A percentile compares a stretch with the other conserved stretches of the same genome.
Evolutionary conservation across 495 filamentous ascomycete species (phyloP).

Genomic region (Aspergillus heteromorphus): DNA sequence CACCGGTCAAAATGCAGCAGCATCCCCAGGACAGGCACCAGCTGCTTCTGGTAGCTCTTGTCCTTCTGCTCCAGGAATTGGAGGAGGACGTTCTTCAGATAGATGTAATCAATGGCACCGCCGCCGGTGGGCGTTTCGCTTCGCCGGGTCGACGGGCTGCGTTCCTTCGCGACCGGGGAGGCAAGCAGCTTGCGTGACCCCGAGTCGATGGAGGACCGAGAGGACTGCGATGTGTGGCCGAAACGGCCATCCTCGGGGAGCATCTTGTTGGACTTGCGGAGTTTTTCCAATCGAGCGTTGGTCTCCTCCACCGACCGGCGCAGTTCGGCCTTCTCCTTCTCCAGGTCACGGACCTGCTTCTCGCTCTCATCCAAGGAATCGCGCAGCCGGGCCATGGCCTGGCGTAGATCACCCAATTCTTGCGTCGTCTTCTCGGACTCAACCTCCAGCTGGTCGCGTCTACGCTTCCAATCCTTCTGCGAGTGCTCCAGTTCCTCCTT

Average conservation of each 20-base stretch:
- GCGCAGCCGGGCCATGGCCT: slow-evolving; percentile 72
- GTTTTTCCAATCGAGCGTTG: slow-evolving; percentile 68
- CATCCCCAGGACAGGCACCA: slow-evolving; percentile 88
- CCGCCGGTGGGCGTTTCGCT: slow-evolving; percentile 35
- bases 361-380: slow-evolving; percentile 83
- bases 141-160: slow-evolving; percentile 35
- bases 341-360: slow-evolving; percentile 70
- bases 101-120: slow-evolving; percentile 65
- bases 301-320: slow-evolving; percentile 71
- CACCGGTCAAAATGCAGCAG: slow-evolving; percentile 87
- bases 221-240: slow-evolving; percentile 45
- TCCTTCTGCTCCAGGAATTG: slow-evolving; percentile 95
- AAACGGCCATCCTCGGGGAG: slow-evolving; percentile 38
- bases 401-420: slow-evolving; percentile 68
- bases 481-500: slow-evolving; percentile 63
- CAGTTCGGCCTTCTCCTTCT: slow-evolving; percentile 74
- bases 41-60: slow-evolving; percentile 80
- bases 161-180: slow-evolving; percentile 34
- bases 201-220: slow-evolving; percentile 64
- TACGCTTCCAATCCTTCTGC: slow-evolving; percentile 66
- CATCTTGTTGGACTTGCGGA: slow-evolving; percentile 65
- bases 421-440: slow-evolving; percentile 58
- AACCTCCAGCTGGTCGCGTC: slow-evolving; percentile 69
- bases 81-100: slow-evolving; percentile 90
- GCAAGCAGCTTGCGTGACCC: slow-evolving; percentile 36